Evolutionary conservation across 2,329 filamentous ascomycete species (phyloP), one percentile per base, ranked within the genome.

Genomic region (Phyllosticta citriasiana): DNA sequence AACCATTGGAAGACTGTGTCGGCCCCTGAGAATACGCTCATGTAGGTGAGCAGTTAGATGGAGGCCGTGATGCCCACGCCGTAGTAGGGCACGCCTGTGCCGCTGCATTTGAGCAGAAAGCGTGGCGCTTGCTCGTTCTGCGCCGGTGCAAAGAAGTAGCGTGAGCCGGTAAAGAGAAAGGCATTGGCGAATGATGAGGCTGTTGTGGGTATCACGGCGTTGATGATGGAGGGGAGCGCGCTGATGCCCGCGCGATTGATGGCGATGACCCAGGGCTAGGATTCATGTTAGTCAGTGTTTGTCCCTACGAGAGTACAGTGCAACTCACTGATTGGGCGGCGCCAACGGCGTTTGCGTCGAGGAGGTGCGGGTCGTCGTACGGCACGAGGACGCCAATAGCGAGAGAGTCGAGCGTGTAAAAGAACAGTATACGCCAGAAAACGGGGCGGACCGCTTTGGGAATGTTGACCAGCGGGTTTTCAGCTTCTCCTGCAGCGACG

Each of bases 121-220:
- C 70, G 74, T 2, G 82, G 82, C 1, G 81, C 81, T 65, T 82
- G 80, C 3, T 76, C 72, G 65, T 80, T 80, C 65, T 81, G 76
- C 1, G 77, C 76, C 51, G 78, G 68, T 63, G 72, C 74, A 64
- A 80, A 82, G 9, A 84, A 74, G 61, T 78, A 79, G 63, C 81
- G 77, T 6, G 79, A 81, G 10, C 78, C 79, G 2, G 78, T 77
- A 67, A 80, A 79, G 58, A 91, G 76, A 67, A 81, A 83, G 65
- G 87, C 84, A 66, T 91, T 91, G 0, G 82, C 84, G 0, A 87
- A 80, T 0, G 87, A 89, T 74, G 84, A 86, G 0, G 86, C 87
- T 0, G 86, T 88, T 0, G 85, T 88, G 65, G 91, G 79, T 66
- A 92, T 86, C 26, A 91, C 79, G 40, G 87, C 88, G 70, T 93